A percentile compares a stretch with the other conserved stretches of the same genome.
phyloP scores from a whole-genome alignment of 176 grass and related monocot genomes.

The Avena eriantha region DNA sequence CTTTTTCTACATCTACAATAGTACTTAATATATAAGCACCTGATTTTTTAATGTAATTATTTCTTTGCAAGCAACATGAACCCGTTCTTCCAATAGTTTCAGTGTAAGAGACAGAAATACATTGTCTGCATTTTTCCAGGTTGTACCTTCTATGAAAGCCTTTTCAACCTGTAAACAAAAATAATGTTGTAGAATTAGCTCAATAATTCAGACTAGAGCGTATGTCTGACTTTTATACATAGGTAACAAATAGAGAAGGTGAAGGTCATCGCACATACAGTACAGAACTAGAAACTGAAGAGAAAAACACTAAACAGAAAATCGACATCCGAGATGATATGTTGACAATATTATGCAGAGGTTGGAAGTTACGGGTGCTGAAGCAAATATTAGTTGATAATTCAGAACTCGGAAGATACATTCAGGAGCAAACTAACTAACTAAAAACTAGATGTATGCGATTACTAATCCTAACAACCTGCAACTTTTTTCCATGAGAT shows the following conservation, averaged over 20 bases:
- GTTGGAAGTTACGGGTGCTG: no score
- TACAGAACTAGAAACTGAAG: background rate
- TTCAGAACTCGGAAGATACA: no score
- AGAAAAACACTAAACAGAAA: background rate
- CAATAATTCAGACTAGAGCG: constrained; percentile 1
- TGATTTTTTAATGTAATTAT: constrained; percentile 96
- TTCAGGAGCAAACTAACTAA: no score
- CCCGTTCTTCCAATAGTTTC: constrained; percentile 88
- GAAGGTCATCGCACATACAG: background rate
- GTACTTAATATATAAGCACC: constrained; percentile 39
- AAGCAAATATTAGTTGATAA: no score
- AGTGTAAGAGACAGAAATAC: constrained; percentile 87
- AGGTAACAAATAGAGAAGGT: background rate
- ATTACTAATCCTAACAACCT: no score
- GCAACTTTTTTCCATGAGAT: no score
- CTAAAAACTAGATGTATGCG: no score
- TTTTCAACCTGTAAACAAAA: constrained; percentile 78
- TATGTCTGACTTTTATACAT: constrained; percentile 3
- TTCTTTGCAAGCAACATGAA: constrained; percentile 99
- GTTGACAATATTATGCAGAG: background rate
- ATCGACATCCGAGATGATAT: background rate
- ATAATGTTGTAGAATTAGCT: background rate
- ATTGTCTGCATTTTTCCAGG: constrained; percentile 88
- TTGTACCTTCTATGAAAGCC: constrained; percentile 93
- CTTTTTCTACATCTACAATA: constrained; percentile 24